A percentile compares a stretch with the other conserved stretches of the same genome.
Conservation (phyloP, 73 alveolate species). For the Loxodes magnus region DNA sequence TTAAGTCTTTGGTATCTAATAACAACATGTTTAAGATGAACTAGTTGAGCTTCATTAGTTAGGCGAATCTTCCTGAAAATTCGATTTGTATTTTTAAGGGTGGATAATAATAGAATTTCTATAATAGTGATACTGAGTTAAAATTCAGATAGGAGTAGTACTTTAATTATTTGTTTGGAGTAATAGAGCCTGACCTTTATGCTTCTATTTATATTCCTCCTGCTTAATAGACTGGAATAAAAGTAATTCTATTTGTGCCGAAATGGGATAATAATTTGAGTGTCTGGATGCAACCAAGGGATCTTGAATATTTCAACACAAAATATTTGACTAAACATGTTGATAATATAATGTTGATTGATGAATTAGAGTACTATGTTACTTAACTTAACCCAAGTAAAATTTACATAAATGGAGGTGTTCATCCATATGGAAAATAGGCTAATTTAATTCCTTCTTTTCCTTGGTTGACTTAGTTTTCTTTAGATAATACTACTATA, state of each 20-base stretch:
- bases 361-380: constrained; percentile 31
- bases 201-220: constrained; percentile 17
- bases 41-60: too few relatives aligned
- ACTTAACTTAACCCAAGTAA: constrained; percentile 38
- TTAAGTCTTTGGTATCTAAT: too few relatives aligned
- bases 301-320: constrained; percentile 30
- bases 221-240: too few relatives aligned
- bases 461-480: constrained; percentile 28
- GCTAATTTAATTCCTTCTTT: constrained; percentile 35
- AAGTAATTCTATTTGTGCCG: constrained; percentile 36
- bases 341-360: constrained; percentile 29
- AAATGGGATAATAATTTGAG: constrained; percentile 22
- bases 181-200: constrained; percentile 18
- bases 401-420: constrained; percentile 58
- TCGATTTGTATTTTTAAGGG: too few relatives aligned
- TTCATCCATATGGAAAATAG: constrained; percentile 54
- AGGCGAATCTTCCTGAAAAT: too few relatives aligned
- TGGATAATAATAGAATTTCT: too few relatives aligned
- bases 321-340: constrained; percentile 49
- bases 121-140: constrained; percentile 13
- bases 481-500: constrained; percentile 40
- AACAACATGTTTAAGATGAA: too few relatives aligned
- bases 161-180: constrained; percentile 35
- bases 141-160: constrained; percentile 27
- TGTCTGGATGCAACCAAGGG: constrained; percentile 23